phyloP scores from a whole-genome alignment of 1,139 yeast genomes.

The Geotrichum restrictum region DNA sequence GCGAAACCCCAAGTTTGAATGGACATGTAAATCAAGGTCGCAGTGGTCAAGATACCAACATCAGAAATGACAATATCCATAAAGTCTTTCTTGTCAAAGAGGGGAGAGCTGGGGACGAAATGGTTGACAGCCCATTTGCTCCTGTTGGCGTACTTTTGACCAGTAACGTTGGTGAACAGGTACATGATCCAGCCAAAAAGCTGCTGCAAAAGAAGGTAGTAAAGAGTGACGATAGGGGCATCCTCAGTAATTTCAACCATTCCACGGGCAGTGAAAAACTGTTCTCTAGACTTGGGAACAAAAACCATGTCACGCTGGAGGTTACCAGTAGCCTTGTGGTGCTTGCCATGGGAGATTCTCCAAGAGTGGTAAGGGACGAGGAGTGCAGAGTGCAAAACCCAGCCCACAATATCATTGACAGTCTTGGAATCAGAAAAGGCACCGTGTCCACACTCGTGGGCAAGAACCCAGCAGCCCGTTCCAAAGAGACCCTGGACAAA shows the following conservation, averaged over 20 bases:
- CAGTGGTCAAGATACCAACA: constrained; percentile 59
- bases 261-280: constrained; percentile 44
- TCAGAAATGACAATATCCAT: constrained; percentile 69
- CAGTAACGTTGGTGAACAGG: constrained; percentile 69
- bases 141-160: constrained; percentile 59
- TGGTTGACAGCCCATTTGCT: constrained; percentile 54
- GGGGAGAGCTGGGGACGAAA: constrained; percentile 67
- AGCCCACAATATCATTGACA: constrained; percentile 73
- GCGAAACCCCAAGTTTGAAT: constrained; percentile 58
- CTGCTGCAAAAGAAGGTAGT: constrained; percentile 61
- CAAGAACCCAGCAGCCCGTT: constrained; percentile 80
- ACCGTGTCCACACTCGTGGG: constrained; percentile 89
- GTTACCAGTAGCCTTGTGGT: constrained; percentile 86
- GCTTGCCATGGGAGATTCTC: constrained; percentile 79
- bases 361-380: constrained; percentile 84
- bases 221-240: constrained; percentile 63
- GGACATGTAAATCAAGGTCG: constrained; percentile 59
- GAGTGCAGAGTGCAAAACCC: constrained; percentile 74
- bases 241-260: constrained; percentile 65
- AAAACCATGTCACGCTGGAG: constrained; percentile 78
- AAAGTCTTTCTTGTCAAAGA: constrained; percentile 66
- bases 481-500: constrained; percentile 62
- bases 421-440: constrained; percentile 70
- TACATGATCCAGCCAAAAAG: constrained; percentile 70
- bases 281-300: constrained; percentile 63